Percentiles rank a stretch among this genome's conserved stretches.
Evolutionary conservation across 495 filamentous ascomycete species (phyloP).

Genomic region (Penicillium subrubescens): DNA sequence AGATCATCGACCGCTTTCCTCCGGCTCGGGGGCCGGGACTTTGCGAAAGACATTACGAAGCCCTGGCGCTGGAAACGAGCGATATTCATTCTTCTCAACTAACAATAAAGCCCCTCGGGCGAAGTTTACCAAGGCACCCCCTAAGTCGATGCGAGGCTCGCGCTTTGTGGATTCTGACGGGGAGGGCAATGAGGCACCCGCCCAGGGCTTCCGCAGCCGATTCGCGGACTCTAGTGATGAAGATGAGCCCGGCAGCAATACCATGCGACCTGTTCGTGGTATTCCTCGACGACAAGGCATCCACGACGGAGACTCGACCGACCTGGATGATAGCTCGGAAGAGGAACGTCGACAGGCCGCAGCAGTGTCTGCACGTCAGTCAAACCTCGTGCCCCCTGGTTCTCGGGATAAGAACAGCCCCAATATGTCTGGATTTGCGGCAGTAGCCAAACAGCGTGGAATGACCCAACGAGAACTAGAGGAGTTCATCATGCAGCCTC

Average conservation of each 20-base stretch:
- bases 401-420: slow-evolving; percentile 17
- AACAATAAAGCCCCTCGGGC: slow-evolving; percentile 45
- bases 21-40: slow-evolving; percentile 34
- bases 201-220: slow-evolving; percentile 61
- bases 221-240: slow-evolving; percentile 86
- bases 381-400: slow-evolving; percentile 12
- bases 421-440: slow-evolving; percentile 41
- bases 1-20: slow-evolving; percentile 36
- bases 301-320: slow-evolving; percentile 66
- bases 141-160: slow-evolving; percentile 24
- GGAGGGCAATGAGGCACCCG: slow-evolving; percentile 55
- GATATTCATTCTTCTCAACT: slow-evolving; percentile 50
- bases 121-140: slow-evolving; percentile 31
- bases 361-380: slow-evolving; percentile 12
- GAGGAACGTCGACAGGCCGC: slow-evolving; percentile 32
- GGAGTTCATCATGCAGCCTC: slow-evolving; percentile 40
- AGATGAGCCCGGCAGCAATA: slow-evolving; percentile 45
- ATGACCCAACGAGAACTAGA: slow-evolving; percentile 46
- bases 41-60: slow-evolving; percentile 56
- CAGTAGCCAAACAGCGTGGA: slow-evolving; percentile 43
- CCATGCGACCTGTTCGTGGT: slow-evolving; percentile 62
- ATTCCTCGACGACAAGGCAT: slow-evolving; percentile 57
- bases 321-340: slow-evolving; percentile 66
- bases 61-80: slow-evolving; percentile 33
- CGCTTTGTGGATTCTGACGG: slow-evolving; percentile 73